These are phyloP conservation scores for Persicaria tinctoria DNA, from an alignment of 148 eudicot species.

Conservation along the genomic window DNA sequence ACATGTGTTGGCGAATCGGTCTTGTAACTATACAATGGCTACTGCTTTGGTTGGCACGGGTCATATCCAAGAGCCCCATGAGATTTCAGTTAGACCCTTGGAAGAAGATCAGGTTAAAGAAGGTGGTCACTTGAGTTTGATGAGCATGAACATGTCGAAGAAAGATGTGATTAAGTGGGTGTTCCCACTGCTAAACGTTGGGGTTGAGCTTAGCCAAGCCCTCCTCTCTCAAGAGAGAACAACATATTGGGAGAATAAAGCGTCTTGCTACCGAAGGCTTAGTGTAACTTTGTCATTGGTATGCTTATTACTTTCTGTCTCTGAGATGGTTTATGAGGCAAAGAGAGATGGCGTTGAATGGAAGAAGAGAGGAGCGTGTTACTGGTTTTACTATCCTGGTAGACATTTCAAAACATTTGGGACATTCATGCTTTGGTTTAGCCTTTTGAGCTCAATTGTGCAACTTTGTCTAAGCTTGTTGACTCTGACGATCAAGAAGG, in stretches of 20 bases:
- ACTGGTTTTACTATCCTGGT: constrained; percentile 15
- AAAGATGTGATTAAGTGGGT: constrained; percentile 10
- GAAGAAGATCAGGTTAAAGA: background rate
- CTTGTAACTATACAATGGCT: background rate
- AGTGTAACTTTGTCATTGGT: background rate
- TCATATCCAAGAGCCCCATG: background rate
- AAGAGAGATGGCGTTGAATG: constrained; percentile 9
- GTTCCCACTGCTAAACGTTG: constrained; percentile 14
- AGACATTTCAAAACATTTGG: constrained; percentile 10
- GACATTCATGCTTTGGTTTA: constrained; percentile 17
- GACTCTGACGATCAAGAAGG: background rate
- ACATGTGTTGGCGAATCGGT: background rate
- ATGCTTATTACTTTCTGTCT: constrained; percentile 14
- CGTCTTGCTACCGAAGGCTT: constrained; percentile 1
- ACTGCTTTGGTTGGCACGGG: background rate
- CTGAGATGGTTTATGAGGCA: constrained; percentile 12
- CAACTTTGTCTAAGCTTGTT: constrained; percentile 11
- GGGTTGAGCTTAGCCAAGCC: constrained; percentile 16
- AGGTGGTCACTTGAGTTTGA: background rate
- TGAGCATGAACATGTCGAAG: background rate
- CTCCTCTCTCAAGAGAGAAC: constrained; percentile 7
- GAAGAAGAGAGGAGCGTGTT: constrained; percentile 14
- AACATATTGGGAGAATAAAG: background rate
- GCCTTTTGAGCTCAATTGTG: constrained; percentile 19
- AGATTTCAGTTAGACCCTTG: too few relatives aligned